Conservation (phyloP, 495 filamentous ascomycete species). For the Aspergillus incahuasiensis region DNA sequence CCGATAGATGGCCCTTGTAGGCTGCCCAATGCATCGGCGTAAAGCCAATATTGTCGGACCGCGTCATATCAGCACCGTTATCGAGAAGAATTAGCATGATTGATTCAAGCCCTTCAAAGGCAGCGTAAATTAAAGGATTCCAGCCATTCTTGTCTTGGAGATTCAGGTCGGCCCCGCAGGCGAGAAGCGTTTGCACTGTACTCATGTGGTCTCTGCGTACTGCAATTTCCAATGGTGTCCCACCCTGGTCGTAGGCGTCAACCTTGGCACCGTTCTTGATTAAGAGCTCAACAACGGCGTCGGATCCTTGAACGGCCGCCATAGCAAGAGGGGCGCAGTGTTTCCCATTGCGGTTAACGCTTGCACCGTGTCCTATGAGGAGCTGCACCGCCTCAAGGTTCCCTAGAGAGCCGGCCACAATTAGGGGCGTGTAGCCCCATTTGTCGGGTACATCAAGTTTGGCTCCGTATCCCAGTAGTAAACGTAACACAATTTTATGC, state of each 20-base stretch:
- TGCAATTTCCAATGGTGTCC: not conserved
- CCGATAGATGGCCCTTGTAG: no score
- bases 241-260: not conserved
- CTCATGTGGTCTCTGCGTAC: not conserved
- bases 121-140: no score
- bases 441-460: not conserved
- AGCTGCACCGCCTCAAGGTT: not conserved
- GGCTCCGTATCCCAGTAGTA: no score
- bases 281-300: not conserved
- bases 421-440: not conserved
- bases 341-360: not conserved
- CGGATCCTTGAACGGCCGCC: not conserved
- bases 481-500: no score
- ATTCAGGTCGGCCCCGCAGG: not conserved
- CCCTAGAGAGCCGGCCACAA: not conserved
- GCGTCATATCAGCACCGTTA: no score
- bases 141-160: not conserved
- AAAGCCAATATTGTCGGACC: no score
- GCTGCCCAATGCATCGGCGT: no score
- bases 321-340: not conserved
- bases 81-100: no score
- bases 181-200: not conserved
- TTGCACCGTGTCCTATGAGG: not conserved
- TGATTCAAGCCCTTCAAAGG: no score
- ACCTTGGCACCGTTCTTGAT: not conserved